These are phyloP conservation scores for Boechera divaricarpa DNA, from an alignment of 345 rosid genomes.

Conservation along the genomic window DNA sequence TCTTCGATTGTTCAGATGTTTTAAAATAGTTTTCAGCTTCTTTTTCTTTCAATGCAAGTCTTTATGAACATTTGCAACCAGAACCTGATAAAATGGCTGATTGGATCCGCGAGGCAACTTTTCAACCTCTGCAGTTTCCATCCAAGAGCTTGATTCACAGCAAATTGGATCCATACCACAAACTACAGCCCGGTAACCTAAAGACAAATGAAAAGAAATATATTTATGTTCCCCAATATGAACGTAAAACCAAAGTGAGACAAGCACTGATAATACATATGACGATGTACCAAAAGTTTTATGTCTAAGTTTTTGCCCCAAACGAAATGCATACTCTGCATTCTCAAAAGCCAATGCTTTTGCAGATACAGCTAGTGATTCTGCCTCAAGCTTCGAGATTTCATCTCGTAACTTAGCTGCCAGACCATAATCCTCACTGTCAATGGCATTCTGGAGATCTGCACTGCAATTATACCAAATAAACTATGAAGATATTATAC, in stretches of 20 bases:
- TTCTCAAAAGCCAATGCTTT: conserved; percentile 83
- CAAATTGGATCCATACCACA: conserved; percentile 98
- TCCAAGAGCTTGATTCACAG: conserved; percentile 89
- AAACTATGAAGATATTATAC: conserved; percentile 1
- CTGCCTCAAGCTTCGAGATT: conserved; percentile 81
- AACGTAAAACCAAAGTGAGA: conserved; percentile 23
- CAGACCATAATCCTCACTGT: conserved; percentile 72
- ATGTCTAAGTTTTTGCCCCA: conserved; percentile 93
- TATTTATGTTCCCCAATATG: not conserved
- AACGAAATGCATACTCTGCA: conserved; percentile 76
- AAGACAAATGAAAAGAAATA: not conserved
- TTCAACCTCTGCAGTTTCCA: conserved; percentile 79
- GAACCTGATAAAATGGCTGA: conserved; percentile 98
- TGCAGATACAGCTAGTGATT: conserved; percentile 85
- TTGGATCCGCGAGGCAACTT: conserved; percentile 73
- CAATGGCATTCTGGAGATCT: conserved; percentile 84
- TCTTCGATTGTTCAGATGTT: conserved; percentile 11
- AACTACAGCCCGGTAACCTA: conserved; percentile 86
- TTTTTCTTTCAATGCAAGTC: not conserved
- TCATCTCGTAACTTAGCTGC: conserved; percentile 81
- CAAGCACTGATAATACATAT: not conserved
- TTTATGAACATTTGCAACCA: not conserved
- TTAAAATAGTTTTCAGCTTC: not conserved
- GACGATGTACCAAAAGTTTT: conserved; percentile 64
- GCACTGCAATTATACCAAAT: conserved; percentile 57